Evolutionary conservation across 805 yeast species (phyloP).

Genomic region (Lachancea kluyveri): DNA sequence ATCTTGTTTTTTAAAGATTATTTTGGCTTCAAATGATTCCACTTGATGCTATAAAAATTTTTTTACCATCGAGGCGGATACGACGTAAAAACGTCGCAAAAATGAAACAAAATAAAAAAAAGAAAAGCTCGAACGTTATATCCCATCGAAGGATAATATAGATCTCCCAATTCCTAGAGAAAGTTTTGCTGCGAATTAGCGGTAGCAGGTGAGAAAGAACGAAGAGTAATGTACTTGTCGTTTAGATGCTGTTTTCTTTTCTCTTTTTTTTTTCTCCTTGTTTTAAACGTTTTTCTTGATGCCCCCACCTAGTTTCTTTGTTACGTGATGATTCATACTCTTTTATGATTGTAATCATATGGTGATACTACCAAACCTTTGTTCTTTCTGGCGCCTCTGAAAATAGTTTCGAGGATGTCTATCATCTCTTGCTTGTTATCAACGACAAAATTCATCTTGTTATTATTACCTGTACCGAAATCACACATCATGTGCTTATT

Average conservation of each 20-base stretch:
- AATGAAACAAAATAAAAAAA: too few relatives aligned
- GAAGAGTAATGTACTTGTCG: too few relatives aligned
- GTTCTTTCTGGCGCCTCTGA: slow-evolving; percentile 88
- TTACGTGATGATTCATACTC: slow-evolving; percentile 11
- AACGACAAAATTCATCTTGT: slow-evolving; percentile 77
- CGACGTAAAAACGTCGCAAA: too few relatives aligned
- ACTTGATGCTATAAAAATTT: too few relatives aligned
- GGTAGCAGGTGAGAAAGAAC: too few relatives aligned
- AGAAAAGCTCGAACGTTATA: too few relatives aligned
- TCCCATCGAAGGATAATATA: too few relatives aligned
- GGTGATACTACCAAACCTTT: slow-evolving; percentile 89
- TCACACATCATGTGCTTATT: slow-evolving; percentile 98
- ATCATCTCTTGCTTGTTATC: slow-evolving; percentile 83
- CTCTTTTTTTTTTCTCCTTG: neutral
- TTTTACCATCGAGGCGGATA: too few relatives aligned
- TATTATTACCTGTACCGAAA: slow-evolving; percentile 96
- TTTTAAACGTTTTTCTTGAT: neutral
- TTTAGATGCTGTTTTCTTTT: too few relatives aligned
- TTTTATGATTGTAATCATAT: slow-evolving; percentile 47
- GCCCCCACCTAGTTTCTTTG: neutral
- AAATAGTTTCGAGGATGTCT: slow-evolving; percentile 84
- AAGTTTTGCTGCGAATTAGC: too few relatives aligned
- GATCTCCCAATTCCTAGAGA: too few relatives aligned
- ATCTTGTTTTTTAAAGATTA: neutral
- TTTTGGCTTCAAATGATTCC: neutral